Evolutionary conservation across 1,284 basidiomycete genomes (phyloP).

Genomic region (Inonotus obliquus): DNA sequence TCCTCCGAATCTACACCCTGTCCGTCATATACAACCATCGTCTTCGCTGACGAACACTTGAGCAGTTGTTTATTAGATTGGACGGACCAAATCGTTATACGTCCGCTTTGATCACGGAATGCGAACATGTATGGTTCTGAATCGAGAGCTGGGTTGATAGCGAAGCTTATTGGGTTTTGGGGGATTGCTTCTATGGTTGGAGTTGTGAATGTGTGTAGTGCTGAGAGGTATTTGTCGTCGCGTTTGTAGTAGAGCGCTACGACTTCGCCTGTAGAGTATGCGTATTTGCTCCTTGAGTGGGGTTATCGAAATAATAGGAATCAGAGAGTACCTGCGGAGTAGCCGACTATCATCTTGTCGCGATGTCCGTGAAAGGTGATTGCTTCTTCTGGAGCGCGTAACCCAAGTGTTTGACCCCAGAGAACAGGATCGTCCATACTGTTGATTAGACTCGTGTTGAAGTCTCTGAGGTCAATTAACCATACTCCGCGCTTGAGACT

Average conservation of each 20-base stretch:
- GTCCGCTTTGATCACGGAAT: neutral
- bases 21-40: neutral
- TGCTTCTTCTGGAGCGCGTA: neutral
- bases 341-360: neutral
- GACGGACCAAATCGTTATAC: constrained; percentile 1
- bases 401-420: neutral
- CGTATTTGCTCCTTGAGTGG: too few species aligned
- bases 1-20: neutral
- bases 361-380: neutral
- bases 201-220: neutral
- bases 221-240: neutral
- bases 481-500: neutral
- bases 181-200: neutral
- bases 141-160: neutral
- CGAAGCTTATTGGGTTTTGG: neutral
- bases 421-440: neutral
- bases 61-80: neutral
- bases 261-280: neutral
- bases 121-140: constrained; percentile 3
- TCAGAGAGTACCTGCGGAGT: neutral
- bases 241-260: neutral
- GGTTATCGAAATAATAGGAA: neutral
- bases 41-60: neutral
- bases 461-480: neutral
- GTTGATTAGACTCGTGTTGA: neutral